Base-by-base conservation (phyloP, 441 rosid genomes). In the Gossypium schwendimanii region DNA sequence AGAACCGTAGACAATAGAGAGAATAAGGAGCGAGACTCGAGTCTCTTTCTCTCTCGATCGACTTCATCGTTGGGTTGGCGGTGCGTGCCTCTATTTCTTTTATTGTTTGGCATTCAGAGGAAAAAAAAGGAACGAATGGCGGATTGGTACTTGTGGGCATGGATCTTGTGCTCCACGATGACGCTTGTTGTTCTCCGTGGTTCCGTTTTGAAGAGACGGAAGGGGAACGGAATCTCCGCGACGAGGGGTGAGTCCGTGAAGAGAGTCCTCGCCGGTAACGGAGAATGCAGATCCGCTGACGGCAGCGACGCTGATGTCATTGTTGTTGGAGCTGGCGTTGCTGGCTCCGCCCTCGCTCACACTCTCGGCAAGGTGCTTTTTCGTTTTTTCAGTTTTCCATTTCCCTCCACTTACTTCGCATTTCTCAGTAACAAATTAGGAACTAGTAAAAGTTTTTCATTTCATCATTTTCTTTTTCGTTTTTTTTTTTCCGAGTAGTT, bases 261-360 rank as follows among this genome's bases (percentile, higher is more conserved):
- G 14, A 76, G 80, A 55, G 75, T 75, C 28, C 65, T 82, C 14
- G 17, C 86, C 14, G 73, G 64, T 18, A 70, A 80, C 47, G 80
- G 81, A 52, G 83, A 78, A 73, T 80, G 77, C 65, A 75, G 85
- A 87, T 91, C 93, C 72, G 71, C 78, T 17, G 55, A 72, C 31
- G 80, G 72, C 63, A 18, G 5, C 26, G 82, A 73, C 15, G 65
- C 76, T 9, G 89, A 82, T 44, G 84, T 90, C 39, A 83, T 91
- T 75, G 76, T 91, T 71, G 90, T 87, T 41, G 93, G 95, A 1
- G 95, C 92, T 28, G 97, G 97, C 7, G 97, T 92, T 63, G 96
- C 96, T 69, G 97, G 97, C 76, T 75, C 94, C 45, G 96, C 97
- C 71, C 90, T 92, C 24, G 91, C 97, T 53, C 81, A 87, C 81